Conservation (phyloP, 2,329 filamentous ascomycete genomes). For the Botrytis aclada region DNA sequence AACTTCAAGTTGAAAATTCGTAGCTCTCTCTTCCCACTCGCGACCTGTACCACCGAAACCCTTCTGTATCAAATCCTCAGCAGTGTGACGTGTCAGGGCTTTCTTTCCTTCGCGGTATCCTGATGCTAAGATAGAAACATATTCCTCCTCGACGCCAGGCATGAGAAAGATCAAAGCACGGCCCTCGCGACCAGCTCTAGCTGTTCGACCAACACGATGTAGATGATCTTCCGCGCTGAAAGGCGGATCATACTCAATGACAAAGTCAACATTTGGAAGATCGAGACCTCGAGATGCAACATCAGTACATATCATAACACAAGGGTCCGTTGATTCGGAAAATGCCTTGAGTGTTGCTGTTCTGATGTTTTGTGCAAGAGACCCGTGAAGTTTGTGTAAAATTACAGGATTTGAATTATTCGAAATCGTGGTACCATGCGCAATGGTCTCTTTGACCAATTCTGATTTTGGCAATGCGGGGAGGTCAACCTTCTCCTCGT, state of each 20-base stretch:
- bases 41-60: constrained; percentile 54
- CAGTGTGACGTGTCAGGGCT: constrained; percentile 61
- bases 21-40: constrained; percentile 64
- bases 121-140: constrained; percentile 58
- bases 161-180: constrained; percentile 86
- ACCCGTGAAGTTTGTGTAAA: constrained; percentile 86
- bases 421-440: constrained; percentile 68
- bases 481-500: constrained; percentile 37
- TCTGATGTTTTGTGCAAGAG: constrained; percentile 80
- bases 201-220: constrained; percentile 91
- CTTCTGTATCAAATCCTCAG: constrained; percentile 65
- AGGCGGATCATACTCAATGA: constrained; percentile 93
- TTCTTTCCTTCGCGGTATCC: constrained; percentile 49
- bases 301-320: constrained; percentile 88
- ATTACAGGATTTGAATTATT: constrained; percentile 74
- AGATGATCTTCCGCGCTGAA: constrained; percentile 92
- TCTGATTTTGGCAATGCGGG: constrained; percentile 35
- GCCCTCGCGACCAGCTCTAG: constrained; percentile 84
- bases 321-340: constrained; percentile 67
- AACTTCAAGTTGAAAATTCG: constrained; percentile 63
- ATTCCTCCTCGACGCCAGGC: constrained; percentile 88
- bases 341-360: constrained; percentile 84
- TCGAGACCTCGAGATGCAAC: constrained; percentile 94
- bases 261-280: constrained; percentile 89
- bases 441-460: constrained; percentile 58